Conservation (phyloP, 1,284 basidiomycete genomes). For the Austropuccinia psidii region DNA sequence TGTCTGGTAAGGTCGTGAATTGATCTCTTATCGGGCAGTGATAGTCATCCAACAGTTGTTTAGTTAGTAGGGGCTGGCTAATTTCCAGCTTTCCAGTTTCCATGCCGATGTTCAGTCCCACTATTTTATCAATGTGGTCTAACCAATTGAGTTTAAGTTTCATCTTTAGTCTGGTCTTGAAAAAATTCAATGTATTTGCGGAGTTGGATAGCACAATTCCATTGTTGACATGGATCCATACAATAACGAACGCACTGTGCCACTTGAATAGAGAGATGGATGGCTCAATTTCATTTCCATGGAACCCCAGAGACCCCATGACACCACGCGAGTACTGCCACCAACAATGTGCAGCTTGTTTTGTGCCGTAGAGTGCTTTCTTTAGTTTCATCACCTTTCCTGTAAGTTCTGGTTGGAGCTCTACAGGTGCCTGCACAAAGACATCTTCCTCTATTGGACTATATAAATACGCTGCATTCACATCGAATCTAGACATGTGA, state of each 20-base stretch:
- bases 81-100: no score
- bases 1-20: no score
- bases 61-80: no score
- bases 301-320: background rate
- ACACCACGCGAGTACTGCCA: background rate
- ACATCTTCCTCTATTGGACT: background rate
- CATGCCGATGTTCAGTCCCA: no score
- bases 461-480: background rate
- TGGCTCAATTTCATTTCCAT: background rate
- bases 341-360: slow-evolving; percentile 8
- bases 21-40: no score
- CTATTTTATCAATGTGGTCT: no score
- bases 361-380: slow-evolving; percentile 13
- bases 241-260: background rate
- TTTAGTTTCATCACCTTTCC: background rate
- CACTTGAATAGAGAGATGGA: background rate
- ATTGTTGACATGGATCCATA: background rate
- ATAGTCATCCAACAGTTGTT: no score
- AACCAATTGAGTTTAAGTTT: no score
- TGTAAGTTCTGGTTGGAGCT: background rate
- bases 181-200: no score
- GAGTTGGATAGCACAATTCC: background rate
- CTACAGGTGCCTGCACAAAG: background rate
- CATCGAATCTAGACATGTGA: background rate
- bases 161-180: no score